A percentile compares a stretch with the other conserved stretches of the same genome.
These are phyloP conservation scores for Rheum nobile DNA, from an alignment of 148 eudicot genomes.

Conservation along the genomic window DNA sequence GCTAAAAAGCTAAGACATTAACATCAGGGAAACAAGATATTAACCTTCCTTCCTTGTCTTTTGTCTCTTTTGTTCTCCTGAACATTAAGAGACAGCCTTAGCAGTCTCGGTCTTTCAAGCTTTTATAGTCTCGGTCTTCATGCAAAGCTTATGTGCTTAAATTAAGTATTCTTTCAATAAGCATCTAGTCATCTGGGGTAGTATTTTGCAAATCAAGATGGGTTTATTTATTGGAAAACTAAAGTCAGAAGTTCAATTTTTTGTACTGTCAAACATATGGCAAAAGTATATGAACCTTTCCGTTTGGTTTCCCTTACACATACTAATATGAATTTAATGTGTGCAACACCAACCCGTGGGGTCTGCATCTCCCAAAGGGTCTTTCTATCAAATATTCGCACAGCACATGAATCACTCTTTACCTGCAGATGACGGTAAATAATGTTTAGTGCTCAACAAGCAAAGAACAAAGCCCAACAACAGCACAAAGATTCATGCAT, in stretches of 20 bases:
- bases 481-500: background rate
- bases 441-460: background rate
- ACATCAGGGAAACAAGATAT: too few relatives aligned
- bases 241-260: background rate
- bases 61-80: too few relatives aligned
- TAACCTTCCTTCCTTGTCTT: too few relatives aligned
- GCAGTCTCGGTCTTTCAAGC: too few relatives aligned
- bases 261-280: background rate
- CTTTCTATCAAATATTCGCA: slow-evolving; percentile 74
- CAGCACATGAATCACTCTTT: slow-evolving; percentile 55
- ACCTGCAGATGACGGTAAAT: slow-evolving; percentile 36
- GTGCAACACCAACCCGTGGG: slow-evolving; percentile 53
- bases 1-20: too few relatives aligned
- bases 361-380: slow-evolving; percentile 99
- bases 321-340: background rate
- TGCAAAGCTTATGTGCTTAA: slow-evolving; percentile 15
- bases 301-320: background rate
- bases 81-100: too few relatives aligned
- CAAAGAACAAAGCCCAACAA: background rate
- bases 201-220: slow-evolving; percentile 60
- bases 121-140: too few relatives aligned
- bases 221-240: background rate
- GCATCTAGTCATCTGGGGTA: slow-evolving; percentile 88
- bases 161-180: slow-evolving; percentile 77
- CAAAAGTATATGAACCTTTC: slow-evolving; percentile 38